phyloP scores from a whole-genome alignment of 108 stramenopile species.

The Conticribra guillardii region DNA sequence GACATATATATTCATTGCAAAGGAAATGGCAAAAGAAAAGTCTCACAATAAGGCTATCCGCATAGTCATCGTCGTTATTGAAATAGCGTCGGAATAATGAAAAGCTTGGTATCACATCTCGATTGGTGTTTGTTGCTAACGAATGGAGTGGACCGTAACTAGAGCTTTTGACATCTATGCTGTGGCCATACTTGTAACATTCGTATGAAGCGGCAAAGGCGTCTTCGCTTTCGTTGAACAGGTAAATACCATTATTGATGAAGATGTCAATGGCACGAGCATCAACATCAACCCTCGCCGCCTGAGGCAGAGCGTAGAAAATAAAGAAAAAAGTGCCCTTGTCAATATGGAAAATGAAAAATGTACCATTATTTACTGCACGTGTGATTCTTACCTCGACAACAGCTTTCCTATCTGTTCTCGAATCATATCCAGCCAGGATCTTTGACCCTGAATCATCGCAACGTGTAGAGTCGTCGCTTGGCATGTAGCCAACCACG shows the following conservation, averaged over 20 bases:
- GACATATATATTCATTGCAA: no score
- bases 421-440: conserved; percentile 38
- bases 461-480: conserved; percentile 27
- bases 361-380: no score
- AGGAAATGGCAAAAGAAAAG: neutral
- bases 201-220: conserved; percentile 59
- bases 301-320: neutral
- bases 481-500: conserved; percentile 32
- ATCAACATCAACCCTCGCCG: conserved; percentile 44
- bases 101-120: conserved; percentile 71
- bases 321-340: no score
- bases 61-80: conserved; percentile 58
- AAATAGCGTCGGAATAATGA: conserved; percentile 67
- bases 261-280: conserved; percentile 40
- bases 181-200: conserved; percentile 66
- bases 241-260: conserved; percentile 35
- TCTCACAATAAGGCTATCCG: conserved; percentile 65
- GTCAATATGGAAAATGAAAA: no score
- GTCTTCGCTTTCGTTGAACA: conserved; percentile 23
- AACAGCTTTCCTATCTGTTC: conserved; percentile 17
- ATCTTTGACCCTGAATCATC: conserved; percentile 16
- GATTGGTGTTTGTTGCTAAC: conserved; percentile 59
- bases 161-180: conserved; percentile 27
- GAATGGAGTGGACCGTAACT: conserved; percentile 31
- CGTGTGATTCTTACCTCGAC: neutral